phyloP scores from a whole-genome alignment of 768 basidiomycete species.

The Xerocomellus intermedius region DNA sequence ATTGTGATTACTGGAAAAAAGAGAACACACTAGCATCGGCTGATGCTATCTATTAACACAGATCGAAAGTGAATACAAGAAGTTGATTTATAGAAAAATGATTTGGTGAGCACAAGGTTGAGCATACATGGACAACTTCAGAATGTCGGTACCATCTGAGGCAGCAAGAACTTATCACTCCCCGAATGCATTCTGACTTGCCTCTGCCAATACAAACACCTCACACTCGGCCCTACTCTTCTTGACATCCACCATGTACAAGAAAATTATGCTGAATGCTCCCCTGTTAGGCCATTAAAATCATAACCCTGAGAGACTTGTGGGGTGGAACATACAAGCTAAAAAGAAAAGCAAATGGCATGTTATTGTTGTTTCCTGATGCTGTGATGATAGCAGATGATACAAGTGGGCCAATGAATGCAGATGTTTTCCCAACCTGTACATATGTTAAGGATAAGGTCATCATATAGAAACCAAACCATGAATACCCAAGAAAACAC shows the following conservation, averaged over 20 bases:
- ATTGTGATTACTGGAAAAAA: too few species aligned
- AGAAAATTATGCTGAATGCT: constrained; percentile 43
- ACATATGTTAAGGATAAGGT: not conserved
- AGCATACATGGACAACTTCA: not conserved
- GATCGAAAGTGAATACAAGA: too few species aligned
- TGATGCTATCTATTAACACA: too few species aligned
- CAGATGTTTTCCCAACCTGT: constrained; percentile 71
- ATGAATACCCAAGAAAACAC: constrained; percentile 9
- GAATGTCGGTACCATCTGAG: not conserved
- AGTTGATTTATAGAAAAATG: too few species aligned
- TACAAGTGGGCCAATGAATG: constrained; percentile 74
- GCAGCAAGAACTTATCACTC: not conserved
- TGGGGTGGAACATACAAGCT: constrained; percentile 48
- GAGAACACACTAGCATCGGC: too few species aligned
- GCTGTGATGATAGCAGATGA: constrained; percentile 73
- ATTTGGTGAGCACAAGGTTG: too few species aligned
- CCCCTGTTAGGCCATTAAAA: constrained; percentile 10
- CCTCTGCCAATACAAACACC: constrained; percentile 58
- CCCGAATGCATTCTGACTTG: constrained; percentile 38
- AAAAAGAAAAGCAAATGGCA: constrained; percentile 75
- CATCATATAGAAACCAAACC: too few species aligned
- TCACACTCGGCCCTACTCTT: constrained; percentile 66
- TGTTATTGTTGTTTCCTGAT: constrained; percentile 66
- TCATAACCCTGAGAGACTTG: not conserved
- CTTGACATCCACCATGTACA: constrained; percentile 61